Evolutionary conservation across 108 stramenopile genomes (phyloP).

Genomic region (Cylindrotheca fusiformis): DNA sequence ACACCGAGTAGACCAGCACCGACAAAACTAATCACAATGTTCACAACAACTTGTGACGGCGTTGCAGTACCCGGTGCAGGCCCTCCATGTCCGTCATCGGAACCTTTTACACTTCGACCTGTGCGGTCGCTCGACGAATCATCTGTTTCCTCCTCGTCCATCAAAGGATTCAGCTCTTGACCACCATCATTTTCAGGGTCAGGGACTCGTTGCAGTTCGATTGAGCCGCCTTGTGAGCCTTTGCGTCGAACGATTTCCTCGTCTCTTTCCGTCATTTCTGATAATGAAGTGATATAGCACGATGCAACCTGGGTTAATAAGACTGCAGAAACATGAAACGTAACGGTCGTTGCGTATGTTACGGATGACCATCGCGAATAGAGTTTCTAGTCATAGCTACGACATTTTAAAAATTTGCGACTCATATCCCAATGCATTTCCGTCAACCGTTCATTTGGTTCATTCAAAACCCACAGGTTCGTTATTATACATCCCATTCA

Average conservation of each 20-base stretch:
- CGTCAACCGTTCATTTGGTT: too few relatives aligned
- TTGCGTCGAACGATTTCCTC: neutral
- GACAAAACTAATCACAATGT: constrained; percentile 80
- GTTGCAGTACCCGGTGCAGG: constrained; percentile 24
- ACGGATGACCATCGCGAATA: too few relatives aligned
- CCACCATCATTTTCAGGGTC: neutral
- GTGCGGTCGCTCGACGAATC: neutral
- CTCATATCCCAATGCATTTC: too few relatives aligned
- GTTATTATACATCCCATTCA: too few relatives aligned
- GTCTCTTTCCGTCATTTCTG: neutral
- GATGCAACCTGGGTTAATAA: too few relatives aligned
- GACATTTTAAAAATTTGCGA: too few relatives aligned
- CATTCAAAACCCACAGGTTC: too few relatives aligned
- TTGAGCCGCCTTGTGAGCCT: neutral
- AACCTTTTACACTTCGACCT: too few relatives aligned
- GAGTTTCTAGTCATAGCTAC: too few relatives aligned
- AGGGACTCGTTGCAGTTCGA: neutral
- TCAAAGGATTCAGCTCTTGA: neutral
- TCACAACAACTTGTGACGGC: constrained; percentile 52
- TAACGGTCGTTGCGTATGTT: too few relatives aligned
- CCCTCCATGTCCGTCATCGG: constrained; percentile 14
- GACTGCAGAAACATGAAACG: too few relatives aligned
- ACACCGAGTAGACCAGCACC: constrained; percentile 75
- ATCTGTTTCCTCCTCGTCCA: neutral
- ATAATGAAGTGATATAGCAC: too few relatives aligned